phyloP scores from a whole-genome alignment of 164 flowering plant genomes.

The Berberis vulgaris region DNA sequence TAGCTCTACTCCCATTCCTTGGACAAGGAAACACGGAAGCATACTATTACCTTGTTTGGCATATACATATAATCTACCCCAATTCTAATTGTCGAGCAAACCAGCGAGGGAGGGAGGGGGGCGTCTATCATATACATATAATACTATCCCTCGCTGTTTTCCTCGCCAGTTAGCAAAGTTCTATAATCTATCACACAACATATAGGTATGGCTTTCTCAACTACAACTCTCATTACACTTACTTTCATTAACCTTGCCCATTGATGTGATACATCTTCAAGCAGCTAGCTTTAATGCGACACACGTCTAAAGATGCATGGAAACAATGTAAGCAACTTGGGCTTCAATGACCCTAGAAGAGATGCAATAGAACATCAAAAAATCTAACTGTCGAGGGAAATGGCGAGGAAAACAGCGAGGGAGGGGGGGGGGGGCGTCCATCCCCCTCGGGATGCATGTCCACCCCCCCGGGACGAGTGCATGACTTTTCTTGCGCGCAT shows the following conservation, averaged over 20 bases:
- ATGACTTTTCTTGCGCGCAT: no score
- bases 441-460: no score
- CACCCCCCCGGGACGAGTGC: no score
- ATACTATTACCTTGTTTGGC: conserved; percentile 97
- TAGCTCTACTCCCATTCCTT: conserved; percentile 77
- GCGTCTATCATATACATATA: no score
- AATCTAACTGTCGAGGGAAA: no score
- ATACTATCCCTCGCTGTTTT: no score
- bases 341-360: conserved; percentile 46
- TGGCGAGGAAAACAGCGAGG: no score
- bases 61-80: conserved; percentile 49
- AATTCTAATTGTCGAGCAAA: no score
- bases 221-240: conserved; percentile 71
- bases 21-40: conserved; percentile 87
- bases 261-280: conserved; percentile 85
- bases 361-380: conserved; percentile 82
- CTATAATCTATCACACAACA: conserved; percentile 71
- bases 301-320: conserved; percentile 84
- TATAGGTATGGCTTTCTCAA: conserved; percentile 66
- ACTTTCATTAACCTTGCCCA: conserved; percentile 78
- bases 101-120: no score
- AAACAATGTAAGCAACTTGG: conserved; percentile 62
- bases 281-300: conserved; percentile 89
- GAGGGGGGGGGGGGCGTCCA: no score
- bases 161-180: no score